Conservation (phyloP, 2,329 filamentous ascomycete species). For the Aureobasidium musti region DNA sequence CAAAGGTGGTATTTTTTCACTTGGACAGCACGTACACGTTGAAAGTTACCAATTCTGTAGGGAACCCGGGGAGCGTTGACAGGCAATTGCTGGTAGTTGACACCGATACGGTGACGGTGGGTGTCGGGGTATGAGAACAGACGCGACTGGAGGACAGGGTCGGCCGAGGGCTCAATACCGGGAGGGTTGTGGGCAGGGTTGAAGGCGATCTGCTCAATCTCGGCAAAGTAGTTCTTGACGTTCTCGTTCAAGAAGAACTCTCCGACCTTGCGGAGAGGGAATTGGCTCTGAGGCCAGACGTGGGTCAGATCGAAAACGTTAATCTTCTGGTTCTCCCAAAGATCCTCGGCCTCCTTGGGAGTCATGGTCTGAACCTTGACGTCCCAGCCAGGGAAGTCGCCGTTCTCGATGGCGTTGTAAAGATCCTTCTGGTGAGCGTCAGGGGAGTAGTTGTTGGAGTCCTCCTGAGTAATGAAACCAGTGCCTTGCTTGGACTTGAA, state of each 20-base stretch:
- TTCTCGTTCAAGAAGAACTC: constrained; percentile 58
- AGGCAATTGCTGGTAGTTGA: constrained; percentile 62
- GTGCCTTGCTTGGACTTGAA: constrained; percentile 56
- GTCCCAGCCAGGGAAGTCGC: constrained; percentile 57
- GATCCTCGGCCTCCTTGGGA: constrained; percentile 53
- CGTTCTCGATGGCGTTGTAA: constrained; percentile 55
- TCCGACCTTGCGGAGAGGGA: constrained; percentile 56
- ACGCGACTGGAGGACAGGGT: constrained; percentile 68
- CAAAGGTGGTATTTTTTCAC: no score
- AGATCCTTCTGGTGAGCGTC: constrained; percentile 58
- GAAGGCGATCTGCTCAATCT: constrained; percentile 71
- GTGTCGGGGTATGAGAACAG: constrained; percentile 72
- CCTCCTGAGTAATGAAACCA: constrained; percentile 55
- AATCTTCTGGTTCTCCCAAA: constrained; percentile 57
- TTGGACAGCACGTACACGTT: no score
- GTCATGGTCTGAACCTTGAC: constrained; percentile 56
- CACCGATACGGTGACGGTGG: constrained; percentile 59
- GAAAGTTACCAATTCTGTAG: constrained; percentile 64
- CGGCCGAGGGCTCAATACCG: constrained; percentile 68
- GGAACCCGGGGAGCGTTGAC: constrained; percentile 57
- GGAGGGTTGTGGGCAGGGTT: constrained; percentile 67
- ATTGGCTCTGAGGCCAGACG: constrained; percentile 56
- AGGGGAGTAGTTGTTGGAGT: constrained; percentile 53
- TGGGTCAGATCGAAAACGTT: constrained; percentile 59
- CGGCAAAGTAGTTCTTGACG: constrained; percentile 62